phyloP scores from a whole-genome alignment of 805 yeast species.

The Saccharomycopsis olivae region DNA sequence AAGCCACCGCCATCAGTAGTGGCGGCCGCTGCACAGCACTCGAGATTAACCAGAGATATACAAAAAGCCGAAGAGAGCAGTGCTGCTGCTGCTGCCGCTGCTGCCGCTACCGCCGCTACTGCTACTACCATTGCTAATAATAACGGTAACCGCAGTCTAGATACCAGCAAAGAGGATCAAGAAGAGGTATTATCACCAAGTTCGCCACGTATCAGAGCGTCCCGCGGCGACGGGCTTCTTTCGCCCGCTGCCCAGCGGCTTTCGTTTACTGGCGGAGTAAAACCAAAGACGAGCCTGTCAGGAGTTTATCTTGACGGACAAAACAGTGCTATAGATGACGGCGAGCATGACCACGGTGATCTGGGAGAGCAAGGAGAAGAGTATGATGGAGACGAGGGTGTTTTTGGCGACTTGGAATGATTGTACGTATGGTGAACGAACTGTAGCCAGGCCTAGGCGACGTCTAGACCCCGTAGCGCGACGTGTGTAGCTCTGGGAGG shows the following conservation, averaged over 20 bases:
- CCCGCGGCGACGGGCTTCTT: slow-evolving; percentile 1
- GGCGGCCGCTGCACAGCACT: neutral
- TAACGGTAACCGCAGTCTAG: slow-evolving; percentile 5
- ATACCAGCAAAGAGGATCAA: too few species aligned
- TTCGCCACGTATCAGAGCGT: slow-evolving; percentile 7
- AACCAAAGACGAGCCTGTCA: too few species aligned
- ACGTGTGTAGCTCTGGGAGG: too few species aligned
- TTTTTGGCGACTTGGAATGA: slow-evolving; percentile 8
- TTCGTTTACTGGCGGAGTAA: neutral
- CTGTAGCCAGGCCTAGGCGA: too few species aligned
- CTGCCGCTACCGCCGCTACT: neutral
- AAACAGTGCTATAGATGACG: too few species aligned
- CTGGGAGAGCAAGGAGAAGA: slow-evolving; percentile 5
- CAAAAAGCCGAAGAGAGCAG: neutral
- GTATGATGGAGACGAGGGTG: slow-evolving; percentile 9
- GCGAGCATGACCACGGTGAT: neutral
- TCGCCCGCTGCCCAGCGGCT: neutral
- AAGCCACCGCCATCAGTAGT: too few species aligned
- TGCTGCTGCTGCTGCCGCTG: neutral
- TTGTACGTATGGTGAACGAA: too few species aligned
- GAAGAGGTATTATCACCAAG: too few species aligned
- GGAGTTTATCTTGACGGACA: too few species aligned
- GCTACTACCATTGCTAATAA: neutral
- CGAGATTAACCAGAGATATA: neutral
- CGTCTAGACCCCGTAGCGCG: too few species aligned